Evolutionary conservation across 2,329 filamentous ascomycete genomes (phyloP).

Genomic region (Neodidymelliopsis sp.): DNA sequence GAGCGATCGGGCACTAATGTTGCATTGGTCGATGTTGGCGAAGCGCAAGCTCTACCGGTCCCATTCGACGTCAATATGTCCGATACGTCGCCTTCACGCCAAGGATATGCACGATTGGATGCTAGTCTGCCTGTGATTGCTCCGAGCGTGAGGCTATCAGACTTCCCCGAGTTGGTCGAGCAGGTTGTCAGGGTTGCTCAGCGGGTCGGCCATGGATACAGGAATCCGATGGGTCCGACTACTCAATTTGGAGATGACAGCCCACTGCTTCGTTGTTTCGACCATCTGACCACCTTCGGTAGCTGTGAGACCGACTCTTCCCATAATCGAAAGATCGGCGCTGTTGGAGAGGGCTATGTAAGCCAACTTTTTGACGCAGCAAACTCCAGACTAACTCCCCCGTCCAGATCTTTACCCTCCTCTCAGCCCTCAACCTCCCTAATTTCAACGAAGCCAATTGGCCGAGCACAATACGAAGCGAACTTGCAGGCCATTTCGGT

Average conservation of each 20-base stretch:
- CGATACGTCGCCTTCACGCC: too few relatives aligned
- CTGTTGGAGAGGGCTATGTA: conserved; percentile 36
- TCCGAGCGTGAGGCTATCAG: too few relatives aligned
- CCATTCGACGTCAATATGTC: too few relatives aligned
- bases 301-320: conserved; percentile 22
- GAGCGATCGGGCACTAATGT: neutral
- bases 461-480: conserved; percentile 11
- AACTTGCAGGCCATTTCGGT: conserved; percentile 39
- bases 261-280: neutral
- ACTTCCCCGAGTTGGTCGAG: too few relatives aligned
- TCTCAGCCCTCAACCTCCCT: neutral
- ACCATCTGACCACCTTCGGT: neutral
- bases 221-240: too few relatives aligned
- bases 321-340: conserved; percentile 28
- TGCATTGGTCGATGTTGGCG: neutral
- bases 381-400: neutral
- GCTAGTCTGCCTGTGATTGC: too few relatives aligned
- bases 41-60: neutral
- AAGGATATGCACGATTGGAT: too few relatives aligned
- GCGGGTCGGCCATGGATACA: too few relatives aligned
- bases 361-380: conserved; percentile 43
- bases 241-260: too few relatives aligned
- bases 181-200: too few relatives aligned
- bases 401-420: neutral
- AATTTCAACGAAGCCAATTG: neutral